phyloP scores from a whole-genome alignment of 192 early-diverging fungal species.

The Thamnidium elegans region DNA sequence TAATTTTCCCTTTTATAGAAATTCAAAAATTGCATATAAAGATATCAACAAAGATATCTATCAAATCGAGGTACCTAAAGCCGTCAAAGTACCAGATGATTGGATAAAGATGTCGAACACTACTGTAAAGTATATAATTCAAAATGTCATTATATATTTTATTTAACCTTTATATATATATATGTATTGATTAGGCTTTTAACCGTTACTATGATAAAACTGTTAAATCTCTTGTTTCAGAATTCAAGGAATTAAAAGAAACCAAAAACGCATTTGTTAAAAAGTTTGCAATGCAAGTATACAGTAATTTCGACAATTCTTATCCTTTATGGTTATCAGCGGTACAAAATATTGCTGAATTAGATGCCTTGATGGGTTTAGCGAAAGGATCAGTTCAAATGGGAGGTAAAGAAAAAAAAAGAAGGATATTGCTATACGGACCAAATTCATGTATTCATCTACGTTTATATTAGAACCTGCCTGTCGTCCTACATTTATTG shows the following conservation, averaged over 20 bases:
- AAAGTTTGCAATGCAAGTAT: slow-evolving; percentile 71
- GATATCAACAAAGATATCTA: slow-evolving; percentile 95
- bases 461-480: slow-evolving; percentile 54
- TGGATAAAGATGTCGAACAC: slow-evolving; percentile 83
- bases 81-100: slow-evolving; percentile 67
- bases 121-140: slow-evolving; percentile 44
- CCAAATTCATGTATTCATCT: background rate
- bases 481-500: slow-evolving; percentile 85
- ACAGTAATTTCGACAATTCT: slow-evolving; percentile 79
- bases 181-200: slow-evolving; percentile 48
- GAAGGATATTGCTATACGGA: background rate
- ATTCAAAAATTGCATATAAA: slow-evolving; percentile 71
- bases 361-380: slow-evolving; percentile 85
- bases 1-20: slow-evolving; percentile 25
- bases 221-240: slow-evolving; percentile 60
- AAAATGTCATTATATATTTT: background rate
- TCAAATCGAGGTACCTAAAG: slow-evolving; percentile 85
- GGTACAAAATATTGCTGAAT: slow-evolving; percentile 71
- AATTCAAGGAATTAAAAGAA: slow-evolving; percentile 80
- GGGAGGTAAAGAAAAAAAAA: slow-evolving; percentile 48
- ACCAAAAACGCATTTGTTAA: slow-evolving; percentile 72
- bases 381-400: slow-evolving; percentile 60
- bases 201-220: slow-evolving; percentile 81
- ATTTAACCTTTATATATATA: background rate
- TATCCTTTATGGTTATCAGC: slow-evolving; percentile 71